Evolutionary conservation across 2,329 filamentous ascomycete species (phyloP).

Genomic region (Bipolaris bicolor): DNA sequence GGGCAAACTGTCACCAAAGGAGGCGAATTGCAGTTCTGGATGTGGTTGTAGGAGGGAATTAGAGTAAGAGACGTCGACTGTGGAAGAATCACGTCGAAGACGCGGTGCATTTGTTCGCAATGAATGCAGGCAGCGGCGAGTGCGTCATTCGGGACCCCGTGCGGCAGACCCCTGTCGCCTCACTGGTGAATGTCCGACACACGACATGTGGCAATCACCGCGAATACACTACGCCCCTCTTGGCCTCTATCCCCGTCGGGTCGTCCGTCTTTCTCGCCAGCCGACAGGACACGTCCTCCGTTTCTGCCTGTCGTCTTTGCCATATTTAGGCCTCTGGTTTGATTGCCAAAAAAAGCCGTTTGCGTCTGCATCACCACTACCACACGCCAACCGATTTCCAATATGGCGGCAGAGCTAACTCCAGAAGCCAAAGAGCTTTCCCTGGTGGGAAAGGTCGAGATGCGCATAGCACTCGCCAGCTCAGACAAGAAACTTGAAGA

Average conservation of each 20-base stretch:
- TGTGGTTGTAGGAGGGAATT: not conserved
- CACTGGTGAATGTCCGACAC: conserved; percentile 29
- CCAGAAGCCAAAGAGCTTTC: conserved; percentile 75
- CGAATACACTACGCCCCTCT: conserved; percentile 14
- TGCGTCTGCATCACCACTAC: not conserved
- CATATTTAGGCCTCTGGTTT: conserved; percentile 12
- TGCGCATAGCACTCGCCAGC: conserved; percentile 81
- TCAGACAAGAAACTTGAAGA: conserved; percentile 82
- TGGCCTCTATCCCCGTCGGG: not conserved
- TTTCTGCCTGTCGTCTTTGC: conserved; percentile 34
- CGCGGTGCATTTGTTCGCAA: conserved; percentile 24
- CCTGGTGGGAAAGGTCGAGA: conserved; percentile 83
- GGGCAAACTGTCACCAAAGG: not conserved
- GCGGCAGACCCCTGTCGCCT: conserved; percentile 28
- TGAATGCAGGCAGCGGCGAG: conserved; percentile 27
- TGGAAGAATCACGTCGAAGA: conserved; percentile 33
- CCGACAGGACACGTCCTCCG: conserved; percentile 27
- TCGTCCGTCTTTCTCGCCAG: conserved; percentile 4
- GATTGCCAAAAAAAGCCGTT: not conserved
- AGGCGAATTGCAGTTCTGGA: conserved; percentile 1
- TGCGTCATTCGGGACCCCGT: conserved; percentile 33
- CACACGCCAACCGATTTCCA: conserved; percentile 11
- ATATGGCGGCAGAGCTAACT: conserved; percentile 41
- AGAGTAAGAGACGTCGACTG: conserved; percentile 22
- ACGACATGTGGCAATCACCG: conserved; percentile 32